Conservation (phyloP, 2,329 filamentous ascomycete genomes). For the Arthrobotrys iridis region DNA sequence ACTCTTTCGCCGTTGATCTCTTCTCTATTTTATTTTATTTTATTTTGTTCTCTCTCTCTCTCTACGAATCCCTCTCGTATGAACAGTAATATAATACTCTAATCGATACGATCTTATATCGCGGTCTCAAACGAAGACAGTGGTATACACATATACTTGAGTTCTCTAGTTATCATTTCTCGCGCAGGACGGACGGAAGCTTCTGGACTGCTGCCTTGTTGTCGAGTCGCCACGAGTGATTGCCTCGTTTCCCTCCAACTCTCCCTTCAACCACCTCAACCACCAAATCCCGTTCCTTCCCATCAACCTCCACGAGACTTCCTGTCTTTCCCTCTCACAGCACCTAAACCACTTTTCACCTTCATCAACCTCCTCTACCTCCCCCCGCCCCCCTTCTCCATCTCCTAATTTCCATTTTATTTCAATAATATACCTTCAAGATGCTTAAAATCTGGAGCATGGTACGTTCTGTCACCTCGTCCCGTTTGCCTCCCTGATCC, state of each 20-base stretch:
- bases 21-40: background rate
- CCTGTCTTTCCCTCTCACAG: background rate
- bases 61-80: background rate
- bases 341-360: background rate
- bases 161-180: background rate
- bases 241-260: constrained; percentile 42
- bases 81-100: background rate
- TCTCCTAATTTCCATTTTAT: background rate
- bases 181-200: constrained; percentile 25
- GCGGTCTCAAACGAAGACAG: background rate
- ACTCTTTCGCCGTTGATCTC: background rate
- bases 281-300: background rate
- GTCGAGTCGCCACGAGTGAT: constrained; percentile 50
- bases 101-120: background rate
- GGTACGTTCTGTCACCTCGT: constrained; percentile 68
- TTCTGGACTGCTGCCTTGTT: constrained; percentile 43
- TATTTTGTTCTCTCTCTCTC: background rate
- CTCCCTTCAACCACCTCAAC: background rate
- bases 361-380: background rate
- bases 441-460: constrained; percentile 99
- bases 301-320: background rate
- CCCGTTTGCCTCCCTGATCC: constrained; percentile 9
- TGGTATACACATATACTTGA: background rate
- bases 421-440: constrained; percentile 9
- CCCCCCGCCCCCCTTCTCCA: background rate